These are phyloP conservation scores for Capsicum chinense DNA, from an alignment of 257 asterid genomes.

Conservation along the genomic window DNA sequence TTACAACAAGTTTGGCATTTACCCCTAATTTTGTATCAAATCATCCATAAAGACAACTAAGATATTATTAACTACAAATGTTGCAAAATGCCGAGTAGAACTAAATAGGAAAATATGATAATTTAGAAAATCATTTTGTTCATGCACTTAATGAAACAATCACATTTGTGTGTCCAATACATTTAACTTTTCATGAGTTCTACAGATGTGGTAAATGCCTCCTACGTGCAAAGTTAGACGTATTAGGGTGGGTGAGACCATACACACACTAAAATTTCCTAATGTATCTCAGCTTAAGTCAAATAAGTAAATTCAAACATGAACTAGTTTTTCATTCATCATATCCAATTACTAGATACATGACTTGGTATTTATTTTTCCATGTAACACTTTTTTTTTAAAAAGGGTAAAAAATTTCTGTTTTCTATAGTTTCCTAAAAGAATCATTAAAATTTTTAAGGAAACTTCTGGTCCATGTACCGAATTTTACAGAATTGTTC, in stretches of 20 bases:
- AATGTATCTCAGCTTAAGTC: not conserved
- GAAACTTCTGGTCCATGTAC: slow-evolving; percentile 9
- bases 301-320: not conserved
- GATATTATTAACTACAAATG: not conserved
- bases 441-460: slow-evolving; percentile 20
- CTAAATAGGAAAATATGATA: not conserved
- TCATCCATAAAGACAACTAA: not conserved
- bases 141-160: not conserved
- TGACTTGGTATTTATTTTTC: not conserved
- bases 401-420: not conserved
- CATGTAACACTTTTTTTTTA: not conserved
- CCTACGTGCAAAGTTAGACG: not conserved
- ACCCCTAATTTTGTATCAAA: not conserved
- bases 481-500: not conserved
- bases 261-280: not conserved
- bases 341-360: not conserved
- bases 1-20: not conserved
- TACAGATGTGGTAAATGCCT: not conserved
- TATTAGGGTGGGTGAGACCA: not conserved
- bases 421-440: not conserved
- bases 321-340: not conserved
- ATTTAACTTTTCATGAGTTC: not conserved
- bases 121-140: slow-evolving; percentile 13
- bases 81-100: not conserved
- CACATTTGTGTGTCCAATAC: not conserved